phyloP scores from a whole-genome alignment of 306 rosid species.

The Albizia julibrissin region DNA sequence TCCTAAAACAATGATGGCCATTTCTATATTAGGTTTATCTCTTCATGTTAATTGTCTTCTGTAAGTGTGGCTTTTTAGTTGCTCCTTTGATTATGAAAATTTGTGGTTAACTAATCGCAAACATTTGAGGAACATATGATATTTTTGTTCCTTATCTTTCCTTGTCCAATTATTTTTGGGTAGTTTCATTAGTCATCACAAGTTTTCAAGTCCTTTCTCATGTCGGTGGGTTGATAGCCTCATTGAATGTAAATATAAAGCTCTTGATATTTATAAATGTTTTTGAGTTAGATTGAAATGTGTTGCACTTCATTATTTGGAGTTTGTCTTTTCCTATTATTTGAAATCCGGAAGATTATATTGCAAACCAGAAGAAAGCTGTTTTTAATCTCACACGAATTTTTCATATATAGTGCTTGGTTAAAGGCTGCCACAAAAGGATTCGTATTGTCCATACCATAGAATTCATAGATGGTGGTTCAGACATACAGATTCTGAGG shows the following conservation, averaged over 20 bases:
- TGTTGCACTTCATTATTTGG: not conserved
- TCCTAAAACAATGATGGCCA: not conserved
- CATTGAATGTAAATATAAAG: constrained; percentile 1
- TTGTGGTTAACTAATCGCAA: not conserved
- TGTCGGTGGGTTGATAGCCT: not conserved
- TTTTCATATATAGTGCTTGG: constrained; percentile 67
- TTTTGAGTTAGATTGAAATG: not conserved
- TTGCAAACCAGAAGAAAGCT: constrained; percentile 22
- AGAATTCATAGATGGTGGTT: constrained; percentile 80
- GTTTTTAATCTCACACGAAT: not conserved
- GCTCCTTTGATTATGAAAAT: not conserved
- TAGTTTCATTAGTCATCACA: not conserved
- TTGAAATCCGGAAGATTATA: constrained; percentile 2
- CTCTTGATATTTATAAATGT: not conserved
- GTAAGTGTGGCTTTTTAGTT: not conserved
- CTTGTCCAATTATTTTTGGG: not conserved
- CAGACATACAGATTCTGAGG: constrained; percentile 90
- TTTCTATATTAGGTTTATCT: not conserved
- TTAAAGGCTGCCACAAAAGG: constrained; percentile 94
- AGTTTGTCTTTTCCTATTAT: not conserved
- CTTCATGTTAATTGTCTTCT: not conserved
- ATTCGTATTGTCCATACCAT: constrained; percentile 86
- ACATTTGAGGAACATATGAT: not conserved
- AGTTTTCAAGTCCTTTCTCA: not conserved
- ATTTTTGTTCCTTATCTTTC: not conserved